phyloP scores from a whole-genome alignment of 2,329 filamentous ascomycete species.

The Cladosporium sp. region DNA sequence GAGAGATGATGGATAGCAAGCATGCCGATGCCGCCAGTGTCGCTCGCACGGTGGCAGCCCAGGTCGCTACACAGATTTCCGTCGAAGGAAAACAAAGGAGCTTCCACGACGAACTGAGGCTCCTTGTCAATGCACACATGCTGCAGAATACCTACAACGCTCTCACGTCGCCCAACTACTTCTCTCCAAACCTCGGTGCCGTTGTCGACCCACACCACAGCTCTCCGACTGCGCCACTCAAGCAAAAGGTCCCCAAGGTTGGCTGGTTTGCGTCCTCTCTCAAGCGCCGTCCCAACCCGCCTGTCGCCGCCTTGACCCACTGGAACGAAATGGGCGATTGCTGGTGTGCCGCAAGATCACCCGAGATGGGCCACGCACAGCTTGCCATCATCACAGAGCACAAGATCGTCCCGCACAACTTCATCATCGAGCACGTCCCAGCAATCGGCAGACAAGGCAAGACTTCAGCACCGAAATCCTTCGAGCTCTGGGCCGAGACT shows the following conservation, averaged over 20 bases:
- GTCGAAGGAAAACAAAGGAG: constrained; percentile 7
- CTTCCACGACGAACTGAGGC: constrained; percentile 13
- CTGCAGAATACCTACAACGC: constrained; percentile 25
- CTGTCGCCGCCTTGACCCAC: constrained; percentile 52
- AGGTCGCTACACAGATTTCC: constrained; percentile 13
- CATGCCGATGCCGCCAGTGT: constrained; percentile 3
- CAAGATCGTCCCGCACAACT: constrained; percentile 34
- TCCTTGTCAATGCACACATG: constrained; percentile 28
- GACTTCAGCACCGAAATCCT: constrained; percentile 36
- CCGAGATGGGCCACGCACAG: constrained; percentile 52
- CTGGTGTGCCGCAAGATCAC: constrained; percentile 66
- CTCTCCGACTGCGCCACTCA: constrained; percentile 51
- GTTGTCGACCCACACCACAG: constrained; percentile 56
- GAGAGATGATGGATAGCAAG: constrained; percentile 3
- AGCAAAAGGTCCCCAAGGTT: constrained; percentile 14
- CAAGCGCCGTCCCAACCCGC: constrained; percentile 12
- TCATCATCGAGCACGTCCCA: constrained; percentile 47
- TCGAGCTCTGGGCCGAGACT: constrained; percentile 44
- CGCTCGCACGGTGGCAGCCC: background rate
- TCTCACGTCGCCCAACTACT: constrained; percentile 62
- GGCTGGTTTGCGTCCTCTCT: constrained; percentile 6
- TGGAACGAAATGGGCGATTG: constrained; percentile 84
- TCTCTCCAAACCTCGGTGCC: constrained; percentile 63
- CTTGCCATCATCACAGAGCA: constrained; percentile 53
- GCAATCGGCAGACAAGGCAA: constrained; percentile 37